Evolutionary conservation across 495 filamentous ascomycete genomes (phyloP).

Genomic region (Aspergillus taichungensis): DNA sequence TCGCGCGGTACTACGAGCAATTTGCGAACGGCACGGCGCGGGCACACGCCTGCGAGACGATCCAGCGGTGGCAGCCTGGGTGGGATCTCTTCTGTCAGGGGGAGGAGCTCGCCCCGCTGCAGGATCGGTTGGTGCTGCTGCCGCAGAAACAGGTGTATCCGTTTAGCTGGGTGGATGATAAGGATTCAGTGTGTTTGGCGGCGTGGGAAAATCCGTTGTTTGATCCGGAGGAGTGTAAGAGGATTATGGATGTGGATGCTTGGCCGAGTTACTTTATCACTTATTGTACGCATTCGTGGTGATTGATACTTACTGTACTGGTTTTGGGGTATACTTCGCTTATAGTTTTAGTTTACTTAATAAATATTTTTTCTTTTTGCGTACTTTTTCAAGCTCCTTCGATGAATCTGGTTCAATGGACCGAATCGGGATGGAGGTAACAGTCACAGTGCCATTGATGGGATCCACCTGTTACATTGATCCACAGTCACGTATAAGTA

Average conservation of each 20-base stretch:
- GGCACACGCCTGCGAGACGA: conserved; percentile 4
- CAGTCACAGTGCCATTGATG: too few species aligned
- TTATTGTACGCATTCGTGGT: conserved; percentile 18
- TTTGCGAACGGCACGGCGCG: not conserved
- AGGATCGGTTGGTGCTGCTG: conserved; percentile 8
- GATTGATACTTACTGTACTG: not conserved
- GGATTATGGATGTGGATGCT: conserved; percentile 10
- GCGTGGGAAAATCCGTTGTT: conserved; percentile 9
- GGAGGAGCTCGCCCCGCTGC: not conserved
- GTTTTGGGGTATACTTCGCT: too few species aligned
- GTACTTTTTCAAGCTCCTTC: too few species aligned
- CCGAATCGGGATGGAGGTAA: too few species aligned
- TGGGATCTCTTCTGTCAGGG: conserved; percentile 10
- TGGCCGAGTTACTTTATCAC: conserved; percentile 22
- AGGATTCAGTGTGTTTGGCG: conserved; percentile 7
- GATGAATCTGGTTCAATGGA: too few species aligned
- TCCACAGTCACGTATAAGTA: too few species aligned
- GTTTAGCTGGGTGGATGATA: conserved; percentile 16
- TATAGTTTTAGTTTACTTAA: too few species aligned
- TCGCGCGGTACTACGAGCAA: conserved; percentile 8
- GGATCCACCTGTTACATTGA: too few species aligned
- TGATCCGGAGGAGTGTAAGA: conserved; percentile 14
- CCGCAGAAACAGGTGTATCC: conserved; percentile 13
- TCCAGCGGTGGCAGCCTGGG: conserved; percentile 4
- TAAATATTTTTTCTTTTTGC: too few species aligned